Percentiles rank a stretch among this genome's conserved stretches.
These are phyloP conservation scores for Petunia secreta DNA, from an alignment of 257 asterid genomes.

Conservation along the genomic window DNA sequence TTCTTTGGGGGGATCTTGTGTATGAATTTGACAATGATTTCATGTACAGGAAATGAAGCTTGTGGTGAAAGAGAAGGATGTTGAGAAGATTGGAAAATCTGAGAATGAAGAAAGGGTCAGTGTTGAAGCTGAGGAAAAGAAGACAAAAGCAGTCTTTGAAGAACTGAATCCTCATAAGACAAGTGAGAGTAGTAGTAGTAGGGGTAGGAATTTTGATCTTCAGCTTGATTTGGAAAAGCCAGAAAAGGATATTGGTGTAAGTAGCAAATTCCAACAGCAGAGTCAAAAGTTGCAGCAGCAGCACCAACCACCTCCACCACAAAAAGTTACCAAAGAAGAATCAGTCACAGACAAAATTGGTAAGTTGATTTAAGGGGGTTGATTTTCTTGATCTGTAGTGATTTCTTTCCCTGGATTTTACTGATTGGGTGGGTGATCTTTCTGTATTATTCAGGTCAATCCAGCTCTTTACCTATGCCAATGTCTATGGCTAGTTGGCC, in stretches of 20 bases:
- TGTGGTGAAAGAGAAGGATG: constrained; percentile 38
- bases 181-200: constrained; percentile 45
- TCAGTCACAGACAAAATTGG: constrained; percentile 63
- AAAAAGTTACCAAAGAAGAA: constrained; percentile 55
- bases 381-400: not conserved
- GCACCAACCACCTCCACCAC: constrained; percentile 35
- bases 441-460: constrained; percentile 49
- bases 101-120: constrained; percentile 36
- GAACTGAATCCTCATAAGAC: constrained; percentile 44
- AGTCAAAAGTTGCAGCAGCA: constrained; percentile 45
- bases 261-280: constrained; percentile 43
- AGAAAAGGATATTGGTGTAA: constrained; percentile 50
- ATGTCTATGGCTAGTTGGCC: constrained; percentile 90
- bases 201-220: constrained; percentile 54
- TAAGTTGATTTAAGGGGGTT: constrained; percentile 29
- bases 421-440: not conserved
- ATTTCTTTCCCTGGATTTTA: not conserved
- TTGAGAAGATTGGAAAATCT: constrained; percentile 39
- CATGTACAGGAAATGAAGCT: constrained; percentile 49
- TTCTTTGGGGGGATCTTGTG: not conserved
- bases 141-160: constrained; percentile 38
- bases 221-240: constrained; percentile 70
- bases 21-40: constrained; percentile 23
- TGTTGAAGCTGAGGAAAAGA: constrained; percentile 48
- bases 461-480: constrained; percentile 63